Evolutionary conservation across 352 stramenopile genomes (phyloP).

Genomic region (Globisporangium perplexum): DNA sequence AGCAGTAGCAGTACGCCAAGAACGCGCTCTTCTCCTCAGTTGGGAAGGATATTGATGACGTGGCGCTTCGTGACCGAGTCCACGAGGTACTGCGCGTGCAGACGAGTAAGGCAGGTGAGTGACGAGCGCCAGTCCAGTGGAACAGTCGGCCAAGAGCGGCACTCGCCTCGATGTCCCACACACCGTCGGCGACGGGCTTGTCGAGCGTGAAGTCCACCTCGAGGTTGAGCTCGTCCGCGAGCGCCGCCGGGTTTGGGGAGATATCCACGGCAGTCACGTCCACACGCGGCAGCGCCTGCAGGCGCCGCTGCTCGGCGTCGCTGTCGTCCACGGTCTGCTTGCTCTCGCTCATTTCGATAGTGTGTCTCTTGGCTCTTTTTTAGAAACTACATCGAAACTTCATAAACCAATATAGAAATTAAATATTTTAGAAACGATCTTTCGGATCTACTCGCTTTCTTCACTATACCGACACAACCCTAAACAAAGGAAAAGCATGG

Average conservation of each 20-base stretch:
- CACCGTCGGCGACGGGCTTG: conserved; percentile 47
- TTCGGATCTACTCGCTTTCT: background rate
- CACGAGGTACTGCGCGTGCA: conserved; percentile 59
- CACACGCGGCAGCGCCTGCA: conserved; percentile 45
- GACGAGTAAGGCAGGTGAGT: conserved; percentile 1
- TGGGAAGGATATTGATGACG: conserved; percentile 83
- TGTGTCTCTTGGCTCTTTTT: no score
- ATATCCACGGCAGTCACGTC: conserved; percentile 74
- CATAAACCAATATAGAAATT: no score
- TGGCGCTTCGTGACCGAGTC: conserved; percentile 80
- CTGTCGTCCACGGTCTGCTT: conserved; percentile 32
- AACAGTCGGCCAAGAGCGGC: background rate
- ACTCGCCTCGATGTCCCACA: conserved; percentile 75
- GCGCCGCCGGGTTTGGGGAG: conserved; percentile 71
- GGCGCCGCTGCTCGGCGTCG: no score
- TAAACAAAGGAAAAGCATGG: conserved; percentile 39
- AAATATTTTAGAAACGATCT: no score
- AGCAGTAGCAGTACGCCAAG: background rate
- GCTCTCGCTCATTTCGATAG: conserved; percentile 78
- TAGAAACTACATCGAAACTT: no score
- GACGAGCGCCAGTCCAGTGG: background rate
- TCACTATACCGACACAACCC: no score
- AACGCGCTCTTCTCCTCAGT: no score
- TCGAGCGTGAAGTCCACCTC: conserved; percentile 77
- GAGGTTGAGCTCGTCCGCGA: conserved; percentile 73